Base-by-base conservation (phyloP, 345 rosid genomes). In the Citrus unshiu region DNA sequence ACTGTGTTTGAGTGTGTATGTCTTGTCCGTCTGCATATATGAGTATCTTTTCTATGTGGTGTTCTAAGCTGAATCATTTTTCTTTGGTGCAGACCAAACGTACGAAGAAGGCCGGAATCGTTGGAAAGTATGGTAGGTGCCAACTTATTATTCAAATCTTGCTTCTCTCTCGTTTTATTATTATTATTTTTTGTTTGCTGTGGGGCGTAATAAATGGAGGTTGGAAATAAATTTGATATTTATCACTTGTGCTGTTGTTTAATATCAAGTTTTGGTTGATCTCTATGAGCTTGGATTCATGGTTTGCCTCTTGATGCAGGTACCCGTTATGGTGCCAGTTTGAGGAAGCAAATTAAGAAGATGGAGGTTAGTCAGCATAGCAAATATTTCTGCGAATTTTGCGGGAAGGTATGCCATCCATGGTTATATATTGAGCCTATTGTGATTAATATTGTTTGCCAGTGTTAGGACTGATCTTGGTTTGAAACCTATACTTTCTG, bases 281-380 rank as follows among this genome's bases (percentile, higher is more conserved):
- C 32, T 12, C 43, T 21, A 8, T 27, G 25, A 65, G 54, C 69
- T 57, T 60, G 22, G 59, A 29, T 59, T 59, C 37, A 63, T 74
- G 10, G 12, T 73, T 72, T 35, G 30, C 25, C 73, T 9, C 30
- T 43, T 18, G 6, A 40, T 81, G 70, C 68, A 92, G 97, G 95
- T 77, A 91, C 97, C 78, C 88, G 95, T 19, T 93, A 92, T 80
- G 98, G 98, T 77, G 97, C 98, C 3, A 93, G 98, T 89, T 83
- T 92, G 85, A 82, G 97, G 76, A 93, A 92, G 89, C 97, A 93
- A 83, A 93, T 92, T 69, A 93, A 92, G 90, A 92, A 92, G 87
- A 92, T 92, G 98, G 93, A 92, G 83, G 93, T 93, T 67, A 90
- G 92, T 65, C 98, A 90, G 79, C 98, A 93, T 78, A 90, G 93